A percentile compares a stretch with the other conserved stretches of the same genome.
phyloP scores from a whole-genome alignment of 371 early-diverging fungal species.

The Rhizopus stolonifer region DNA sequence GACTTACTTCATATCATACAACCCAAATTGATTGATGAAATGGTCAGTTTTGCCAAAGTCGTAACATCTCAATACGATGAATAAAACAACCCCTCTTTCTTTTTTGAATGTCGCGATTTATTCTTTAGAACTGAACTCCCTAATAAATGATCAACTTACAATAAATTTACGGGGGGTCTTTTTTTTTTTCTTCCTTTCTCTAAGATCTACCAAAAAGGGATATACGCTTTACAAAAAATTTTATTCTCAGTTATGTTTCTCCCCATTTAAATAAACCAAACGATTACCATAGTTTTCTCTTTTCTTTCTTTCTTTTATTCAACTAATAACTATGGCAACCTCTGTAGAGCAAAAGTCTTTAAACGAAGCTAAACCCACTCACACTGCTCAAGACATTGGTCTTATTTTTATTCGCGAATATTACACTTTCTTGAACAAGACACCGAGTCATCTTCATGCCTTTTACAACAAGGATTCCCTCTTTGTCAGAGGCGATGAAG shows the following conservation, averaged over 20 bases:
- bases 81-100: too few relatives aligned
- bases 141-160: too few relatives aligned
- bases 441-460: constrained; percentile 78
- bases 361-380: not conserved
- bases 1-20: constrained; percentile 18
- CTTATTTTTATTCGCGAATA: constrained; percentile 95
- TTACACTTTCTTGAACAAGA: constrained; percentile 90
- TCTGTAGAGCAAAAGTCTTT: constrained; percentile 3
- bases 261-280: too few relatives aligned
- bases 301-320: too few relatives aligned
- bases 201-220: not conserved
- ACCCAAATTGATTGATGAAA: constrained; percentile 14
- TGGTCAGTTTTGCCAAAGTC: constrained; percentile 19
- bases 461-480: constrained; percentile 86
- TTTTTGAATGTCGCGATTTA: too few relatives aligned
- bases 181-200: not conserved
- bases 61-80: not conserved
- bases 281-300: too few relatives aligned
- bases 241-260: too few relatives aligned
- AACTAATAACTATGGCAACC: not conserved
- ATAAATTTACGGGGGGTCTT: too few relatives aligned
- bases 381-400: constrained; percentile 72
- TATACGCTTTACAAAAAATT: too few relatives aligned
- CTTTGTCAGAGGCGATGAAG: constrained; percentile 85
- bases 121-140: too few relatives aligned